Evolutionary conservation across 495 filamentous ascomycete genomes (phyloP).

Genomic region (Penicillium desertorum): DNA sequence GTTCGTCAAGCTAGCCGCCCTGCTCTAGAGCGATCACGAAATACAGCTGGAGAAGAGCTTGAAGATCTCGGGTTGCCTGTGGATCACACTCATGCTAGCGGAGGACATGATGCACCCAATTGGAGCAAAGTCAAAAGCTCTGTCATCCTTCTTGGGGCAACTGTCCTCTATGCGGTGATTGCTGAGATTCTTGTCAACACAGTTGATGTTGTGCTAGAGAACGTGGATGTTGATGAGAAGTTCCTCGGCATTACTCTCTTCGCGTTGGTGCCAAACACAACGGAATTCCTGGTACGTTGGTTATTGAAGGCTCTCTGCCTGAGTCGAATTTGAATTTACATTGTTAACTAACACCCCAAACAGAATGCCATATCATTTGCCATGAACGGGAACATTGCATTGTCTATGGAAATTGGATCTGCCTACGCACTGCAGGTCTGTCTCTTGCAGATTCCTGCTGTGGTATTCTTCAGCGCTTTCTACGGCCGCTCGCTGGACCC

Average conservation of each 20-base stretch:
- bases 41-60: slow-evolving; percentile 35
- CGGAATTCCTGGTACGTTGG: slow-evolving; percentile 83
- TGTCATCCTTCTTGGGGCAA: slow-evolving; percentile 85
- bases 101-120: slow-evolving; percentile 96
- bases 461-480: slow-evolving; percentile 86
- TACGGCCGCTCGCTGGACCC: slow-evolving; percentile 50
- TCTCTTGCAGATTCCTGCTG: slow-evolving; percentile 90
- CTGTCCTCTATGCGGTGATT: slow-evolving; percentile 89
- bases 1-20: slow-evolving; percentile 32
- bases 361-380: slow-evolving; percentile 99
- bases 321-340: not conserved
- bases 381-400: slow-evolving; percentile 99
- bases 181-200: slow-evolving; percentile 96
- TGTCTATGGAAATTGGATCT: slow-evolving; percentile 98
- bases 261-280: slow-evolving; percentile 95
- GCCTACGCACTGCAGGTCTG: slow-evolving; percentile 97
- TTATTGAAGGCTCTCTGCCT: not conserved
- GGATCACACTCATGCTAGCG: slow-evolving; percentile 46
- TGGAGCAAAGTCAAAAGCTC: slow-evolving; percentile 92
- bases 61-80: slow-evolving; percentile 43
- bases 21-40: slow-evolving; percentile 29
- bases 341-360: slow-evolving; percentile 32
- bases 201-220: slow-evolving; percentile 88
- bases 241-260: slow-evolving; percentile 98
- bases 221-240: slow-evolving; percentile 92